Conservation (phyloP, 129 eudicot genomes). For the Dittrichia graveolens region DNA sequence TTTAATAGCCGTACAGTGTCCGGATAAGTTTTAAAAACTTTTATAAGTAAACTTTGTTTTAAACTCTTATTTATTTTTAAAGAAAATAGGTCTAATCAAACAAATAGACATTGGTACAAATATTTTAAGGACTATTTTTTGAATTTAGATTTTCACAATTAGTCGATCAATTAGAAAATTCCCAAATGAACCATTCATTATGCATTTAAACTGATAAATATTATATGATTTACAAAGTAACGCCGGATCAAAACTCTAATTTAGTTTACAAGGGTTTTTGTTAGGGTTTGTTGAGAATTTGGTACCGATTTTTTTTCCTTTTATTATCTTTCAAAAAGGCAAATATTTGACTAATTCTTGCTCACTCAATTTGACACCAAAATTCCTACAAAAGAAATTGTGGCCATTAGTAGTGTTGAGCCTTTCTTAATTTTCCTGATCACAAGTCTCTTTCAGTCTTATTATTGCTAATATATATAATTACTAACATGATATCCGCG, state of each 20-base stretch:
- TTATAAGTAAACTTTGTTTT: too few relatives aligned
- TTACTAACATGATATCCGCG: too few relatives aligned
- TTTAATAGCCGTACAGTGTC: too few relatives aligned
- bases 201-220: not conserved
- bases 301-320: conserved; percentile 18
- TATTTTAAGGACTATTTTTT: too few relatives aligned
- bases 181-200: too few relatives aligned
- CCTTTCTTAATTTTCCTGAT: conserved; percentile 27
- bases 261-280: not conserved
- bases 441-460: conserved; percentile 28
- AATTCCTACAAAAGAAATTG: conserved; percentile 9
- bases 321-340: not conserved
- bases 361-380: conserved; percentile 29
- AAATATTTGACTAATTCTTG: conserved; percentile 25
- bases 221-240: not conserved
- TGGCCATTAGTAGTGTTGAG: conserved; percentile 28
- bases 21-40: too few relatives aligned
- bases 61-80: too few relatives aligned
- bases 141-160: too few relatives aligned
- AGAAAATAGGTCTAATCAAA: too few relatives aligned
- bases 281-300: conserved; percentile 11
- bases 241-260: not conserved
- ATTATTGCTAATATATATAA: too few relatives aligned
- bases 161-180: too few relatives aligned
- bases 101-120: too few relatives aligned